Conservation (phyloP, 2,329 filamentous ascomycete genomes). For the Fusarium redolens region DNA sequence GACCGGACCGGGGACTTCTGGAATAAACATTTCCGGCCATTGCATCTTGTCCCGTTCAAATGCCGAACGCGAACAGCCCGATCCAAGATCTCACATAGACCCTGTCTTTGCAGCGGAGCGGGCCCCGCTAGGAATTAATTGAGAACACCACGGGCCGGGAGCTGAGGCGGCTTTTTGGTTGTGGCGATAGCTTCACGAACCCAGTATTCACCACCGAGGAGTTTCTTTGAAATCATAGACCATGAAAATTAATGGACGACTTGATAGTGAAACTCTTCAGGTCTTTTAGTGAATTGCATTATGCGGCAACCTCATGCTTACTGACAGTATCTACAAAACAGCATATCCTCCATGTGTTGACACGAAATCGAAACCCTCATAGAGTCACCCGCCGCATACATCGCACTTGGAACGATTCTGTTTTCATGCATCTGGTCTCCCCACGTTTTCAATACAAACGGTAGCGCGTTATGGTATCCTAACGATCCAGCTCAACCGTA, state of each 20-base stretch:
- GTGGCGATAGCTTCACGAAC: constrained; percentile 37
- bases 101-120: constrained; percentile 20
- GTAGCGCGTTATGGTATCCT: constrained; percentile 3
- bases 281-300: neutral
- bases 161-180: constrained; percentile 2
- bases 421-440: no score
- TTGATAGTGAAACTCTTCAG: neutral
- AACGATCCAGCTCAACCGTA: neutral
- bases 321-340: neutral
- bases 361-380: neutral
- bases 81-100: constrained; percentile 27
- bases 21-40: constrained; percentile 2
- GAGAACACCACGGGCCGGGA: constrained; percentile 37
- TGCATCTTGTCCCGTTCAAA: constrained; percentile 19
- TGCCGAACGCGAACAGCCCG: constrained; percentile 30
- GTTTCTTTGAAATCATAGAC: neutral
- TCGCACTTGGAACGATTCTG: no score
- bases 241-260: no score
- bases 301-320: neutral
- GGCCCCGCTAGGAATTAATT: neutral
- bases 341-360: neutral
- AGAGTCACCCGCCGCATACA: neutral
- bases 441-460: neutral
- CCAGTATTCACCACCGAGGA: no score
- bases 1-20: constrained; percentile 26